Conservation (phyloP, 2,329 filamentous ascomycete species). For the Hypomyces rosellus region DNA sequence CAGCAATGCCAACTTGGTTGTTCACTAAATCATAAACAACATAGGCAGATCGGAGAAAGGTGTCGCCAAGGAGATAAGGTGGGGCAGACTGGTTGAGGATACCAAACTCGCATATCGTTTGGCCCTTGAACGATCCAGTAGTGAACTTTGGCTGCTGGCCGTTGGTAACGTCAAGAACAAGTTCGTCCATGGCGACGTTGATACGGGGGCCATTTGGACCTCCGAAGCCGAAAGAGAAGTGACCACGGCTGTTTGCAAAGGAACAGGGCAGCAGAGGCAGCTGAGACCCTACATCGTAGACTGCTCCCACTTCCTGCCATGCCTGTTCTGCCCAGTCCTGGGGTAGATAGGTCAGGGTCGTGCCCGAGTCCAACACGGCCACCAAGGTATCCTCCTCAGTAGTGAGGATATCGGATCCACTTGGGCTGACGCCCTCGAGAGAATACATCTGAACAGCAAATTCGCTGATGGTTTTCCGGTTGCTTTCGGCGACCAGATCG, state of each 20-base stretch:
- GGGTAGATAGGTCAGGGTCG: constrained; percentile 65
- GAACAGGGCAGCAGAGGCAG: constrained; percentile 46
- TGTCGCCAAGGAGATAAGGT: constrained; percentile 49
- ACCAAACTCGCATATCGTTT: constrained; percentile 49
- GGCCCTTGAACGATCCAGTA: constrained; percentile 36
- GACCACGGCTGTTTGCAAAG: constrained; percentile 36
- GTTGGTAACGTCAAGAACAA: constrained; percentile 42
- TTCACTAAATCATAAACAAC: constrained; percentile 55
- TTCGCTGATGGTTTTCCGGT: constrained; percentile 35
- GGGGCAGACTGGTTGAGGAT: constrained; percentile 43
- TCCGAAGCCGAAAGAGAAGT: constrained; percentile 50
- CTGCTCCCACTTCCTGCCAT: constrained; percentile 50
- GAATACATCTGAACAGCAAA: constrained; percentile 46
- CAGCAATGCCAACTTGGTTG: constrained; percentile 49
- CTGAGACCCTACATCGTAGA: constrained; percentile 31
- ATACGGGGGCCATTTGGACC: constrained; percentile 43
- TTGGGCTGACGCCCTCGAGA: constrained; percentile 40
- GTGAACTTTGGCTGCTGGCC: constrained; percentile 27
- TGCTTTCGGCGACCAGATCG: constrained; percentile 43
- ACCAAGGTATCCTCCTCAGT: constrained; percentile 41
- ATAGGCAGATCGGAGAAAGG: constrained; percentile 54
- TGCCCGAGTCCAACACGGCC: constrained; percentile 68
- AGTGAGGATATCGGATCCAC: constrained; percentile 42
- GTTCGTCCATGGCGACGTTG: constrained; percentile 48
- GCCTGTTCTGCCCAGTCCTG: constrained; percentile 48